These are phyloP conservation scores for Paspalum notatum DNA, from an alignment of 176 grass and related monocot species.

Conservation along the genomic window DNA sequence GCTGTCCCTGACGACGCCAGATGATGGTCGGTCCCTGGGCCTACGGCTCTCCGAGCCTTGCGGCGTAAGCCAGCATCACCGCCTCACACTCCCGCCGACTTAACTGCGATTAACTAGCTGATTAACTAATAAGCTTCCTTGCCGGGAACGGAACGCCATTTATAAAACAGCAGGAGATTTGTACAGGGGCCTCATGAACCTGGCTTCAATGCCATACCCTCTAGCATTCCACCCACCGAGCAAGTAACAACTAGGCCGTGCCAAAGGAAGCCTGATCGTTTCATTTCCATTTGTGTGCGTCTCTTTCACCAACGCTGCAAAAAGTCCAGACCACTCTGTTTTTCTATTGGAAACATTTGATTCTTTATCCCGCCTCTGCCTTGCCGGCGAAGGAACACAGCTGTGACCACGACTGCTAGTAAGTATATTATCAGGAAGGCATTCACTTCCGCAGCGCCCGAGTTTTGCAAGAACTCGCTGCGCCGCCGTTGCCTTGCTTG, in stretches of 20 bases:
- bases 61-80: constrained; percentile 13
- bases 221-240: neutral
- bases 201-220: neutral
- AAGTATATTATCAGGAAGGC: constrained; percentile 1
- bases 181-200: neutral
- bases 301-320: constrained; percentile 27
- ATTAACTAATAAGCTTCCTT: constrained; percentile 31
- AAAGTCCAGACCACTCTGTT: constrained; percentile 17
- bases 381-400: constrained; percentile 50
- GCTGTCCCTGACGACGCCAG: too few species aligned
- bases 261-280: constrained; percentile 1
- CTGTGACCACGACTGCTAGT: constrained; percentile 14
- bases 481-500: neutral
- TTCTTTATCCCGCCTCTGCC: constrained; percentile 3
- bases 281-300: neutral
- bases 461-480: neutral
- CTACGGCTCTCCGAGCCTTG: constrained; percentile 33
- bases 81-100: constrained; percentile 24
- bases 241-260: neutral
- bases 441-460: constrained; percentile 7
- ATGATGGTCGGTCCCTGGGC: too few species aligned
- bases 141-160: neutral
- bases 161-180: constrained; percentile 17
- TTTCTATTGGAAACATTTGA: constrained; percentile 16
- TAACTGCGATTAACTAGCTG: constrained; percentile 1